Percentiles rank a stretch among this genome's conserved stretches.
Conservation (phyloP, 495 filamentous ascomycete genomes). For the Diplogelasinospora grovesii region DNA sequence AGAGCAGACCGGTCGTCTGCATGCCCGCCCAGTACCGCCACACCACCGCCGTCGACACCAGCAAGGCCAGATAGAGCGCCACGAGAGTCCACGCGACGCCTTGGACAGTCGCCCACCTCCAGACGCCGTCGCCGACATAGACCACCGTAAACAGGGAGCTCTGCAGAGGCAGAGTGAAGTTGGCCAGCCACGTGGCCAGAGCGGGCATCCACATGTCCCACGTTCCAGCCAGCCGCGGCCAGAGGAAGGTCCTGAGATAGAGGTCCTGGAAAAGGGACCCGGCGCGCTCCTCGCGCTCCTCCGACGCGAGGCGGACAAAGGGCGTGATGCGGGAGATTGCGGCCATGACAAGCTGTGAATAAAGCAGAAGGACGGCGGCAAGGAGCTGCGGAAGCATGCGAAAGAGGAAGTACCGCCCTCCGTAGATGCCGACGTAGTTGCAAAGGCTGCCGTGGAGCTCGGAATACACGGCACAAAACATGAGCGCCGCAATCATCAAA, state of each 20-base stretch:
- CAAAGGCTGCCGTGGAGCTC: constrained; percentile 55
- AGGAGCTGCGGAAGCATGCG: constrained; percentile 75
- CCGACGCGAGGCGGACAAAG: constrained; percentile 66
- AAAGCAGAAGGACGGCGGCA: constrained; percentile 65
- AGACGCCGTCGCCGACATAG: constrained; percentile 39
- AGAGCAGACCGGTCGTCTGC: constrained; percentile 65
- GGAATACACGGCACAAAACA: constrained; percentile 71
- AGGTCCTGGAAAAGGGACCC: constrained; percentile 48
- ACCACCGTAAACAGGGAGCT: constrained; percentile 44
- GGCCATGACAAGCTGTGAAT: constrained; percentile 64
- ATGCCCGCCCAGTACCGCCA: constrained; percentile 43
- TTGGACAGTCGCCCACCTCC: constrained; percentile 73
- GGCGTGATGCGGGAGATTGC: constrained; percentile 73
- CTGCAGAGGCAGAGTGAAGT: constrained; percentile 40
- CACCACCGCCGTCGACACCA: constrained; percentile 49
- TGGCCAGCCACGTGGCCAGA: constrained; percentile 38
- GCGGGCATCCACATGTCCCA: constrained; percentile 41
- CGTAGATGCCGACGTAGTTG: constrained; percentile 57
- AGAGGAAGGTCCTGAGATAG: constrained; percentile 44
- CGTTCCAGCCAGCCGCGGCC: constrained; percentile 36
- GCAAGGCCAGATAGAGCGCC: constrained; percentile 60
- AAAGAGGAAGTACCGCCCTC: constrained; percentile 75
- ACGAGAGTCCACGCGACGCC: constrained; percentile 73
- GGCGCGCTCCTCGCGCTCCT: constrained; percentile 38
- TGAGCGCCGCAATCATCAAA: constrained; percentile 63